phyloP scores from a whole-genome alignment of 306 rosid species.

The Citrullus mucosospermus region DNA sequence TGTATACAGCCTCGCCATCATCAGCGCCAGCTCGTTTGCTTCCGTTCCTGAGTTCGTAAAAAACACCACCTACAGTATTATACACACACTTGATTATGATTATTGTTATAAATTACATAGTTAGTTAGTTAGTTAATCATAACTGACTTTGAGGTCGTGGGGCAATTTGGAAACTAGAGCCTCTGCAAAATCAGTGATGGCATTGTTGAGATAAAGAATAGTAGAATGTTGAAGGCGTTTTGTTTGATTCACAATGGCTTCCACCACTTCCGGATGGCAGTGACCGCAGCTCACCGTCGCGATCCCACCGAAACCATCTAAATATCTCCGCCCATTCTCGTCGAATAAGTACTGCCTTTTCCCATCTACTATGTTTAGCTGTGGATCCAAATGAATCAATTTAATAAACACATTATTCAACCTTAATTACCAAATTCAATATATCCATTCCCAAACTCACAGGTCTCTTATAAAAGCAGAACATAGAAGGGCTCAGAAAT shows the following conservation, averaged over 20 bases:
- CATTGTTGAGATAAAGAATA: constrained; percentile 62
- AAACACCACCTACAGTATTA: constrained; percentile 33
- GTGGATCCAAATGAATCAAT: neutral
- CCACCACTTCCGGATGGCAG: constrained; percentile 90
- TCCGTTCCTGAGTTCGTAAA: constrained; percentile 98
- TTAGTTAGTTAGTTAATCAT: too few relatives aligned
- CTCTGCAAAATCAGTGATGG: constrained; percentile 66
- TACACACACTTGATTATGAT: too few relatives aligned
- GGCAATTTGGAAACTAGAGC: constrained; percentile 76
- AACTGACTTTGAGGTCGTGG: constrained; percentile 56
- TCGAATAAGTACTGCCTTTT: constrained; percentile 75
- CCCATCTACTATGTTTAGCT: constrained; percentile 79
- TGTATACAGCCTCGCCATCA: constrained; percentile 64
- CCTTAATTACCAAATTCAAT: too few relatives aligned
- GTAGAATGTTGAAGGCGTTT: constrained; percentile 77
- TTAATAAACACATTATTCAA: too few relatives aligned
- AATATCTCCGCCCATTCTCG: constrained; percentile 72
- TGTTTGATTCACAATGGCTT: constrained; percentile 60
- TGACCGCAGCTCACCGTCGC: constrained; percentile 98
- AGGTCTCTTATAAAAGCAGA: constrained; percentile 46
- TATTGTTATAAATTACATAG: too few relatives aligned
- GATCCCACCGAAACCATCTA: constrained; percentile 91
- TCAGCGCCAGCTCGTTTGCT: constrained; percentile 81
- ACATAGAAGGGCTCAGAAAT: constrained; percentile 72
- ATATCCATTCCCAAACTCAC: constrained; percentile 24